Evolutionary conservation across 805 yeast species (phyloP), one percentile per base, ranked within the genome.

Genomic region (Torulaspora franciscae): DNA sequence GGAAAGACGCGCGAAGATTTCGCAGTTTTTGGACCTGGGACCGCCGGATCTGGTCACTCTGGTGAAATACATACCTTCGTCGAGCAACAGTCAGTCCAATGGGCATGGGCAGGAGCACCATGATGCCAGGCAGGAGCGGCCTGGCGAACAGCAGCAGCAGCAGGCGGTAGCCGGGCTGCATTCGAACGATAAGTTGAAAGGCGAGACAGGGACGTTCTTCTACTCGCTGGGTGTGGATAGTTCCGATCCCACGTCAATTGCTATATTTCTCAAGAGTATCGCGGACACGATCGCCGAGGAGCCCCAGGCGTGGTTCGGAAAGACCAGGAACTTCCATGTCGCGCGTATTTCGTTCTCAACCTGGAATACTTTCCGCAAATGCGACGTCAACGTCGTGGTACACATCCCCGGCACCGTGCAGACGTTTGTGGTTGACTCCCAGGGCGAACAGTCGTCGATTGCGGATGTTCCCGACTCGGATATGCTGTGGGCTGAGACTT

Each of bases 221-320:
- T 85, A 85, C 62, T 80, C 77, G 53, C 76, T 86, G 0, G 95
- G 95, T 6, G 73, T 81, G 2, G 91, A 85, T 58, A 81, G 85
- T 14, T 79, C 87, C 19, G 82, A 79, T 55, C 77, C 87, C 11
- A 85, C 93, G 1, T 76, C 89, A 1, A 80, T 85, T 43, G 90
- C 91, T 8, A 89, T 89, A 1, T 80, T 80, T 46, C 66, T 85
- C 45, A 85, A 83, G 59, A 75, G 79, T 6, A 62, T 85, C 51
- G 82, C 88, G 27, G 84, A 77, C 43, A 69, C 81, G 29, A 79
- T 85, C 25, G 64, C 75, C 22, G 79, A 76, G 47, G 68, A 76
- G 26, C 79, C 80, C 5, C 95, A 85, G 61, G 68, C 76, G 36
- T 85, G 95, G 95, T 85, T 84, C 67, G 89, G 90, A 10, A 86